Conservation (phyloP, 148 eudicot species). For the Beta vulgaris region DNA sequence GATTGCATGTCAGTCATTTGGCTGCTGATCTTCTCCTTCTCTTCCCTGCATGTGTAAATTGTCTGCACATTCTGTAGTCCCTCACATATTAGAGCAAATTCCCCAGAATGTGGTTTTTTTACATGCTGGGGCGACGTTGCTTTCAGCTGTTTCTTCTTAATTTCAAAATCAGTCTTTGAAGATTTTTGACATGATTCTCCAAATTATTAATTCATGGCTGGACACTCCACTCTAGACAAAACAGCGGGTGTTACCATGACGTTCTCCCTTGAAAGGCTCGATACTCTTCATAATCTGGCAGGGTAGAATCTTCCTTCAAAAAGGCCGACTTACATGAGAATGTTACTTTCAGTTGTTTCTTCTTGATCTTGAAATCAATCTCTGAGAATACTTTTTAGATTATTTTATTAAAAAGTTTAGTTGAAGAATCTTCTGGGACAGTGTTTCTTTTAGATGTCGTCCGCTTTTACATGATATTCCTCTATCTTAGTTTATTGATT, state of each 20-base stretch:
- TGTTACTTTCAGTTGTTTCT: background rate
- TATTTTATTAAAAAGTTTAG: background rate
- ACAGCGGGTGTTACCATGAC: background rate
- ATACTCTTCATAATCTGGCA: background rate
- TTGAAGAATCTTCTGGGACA: background rate
- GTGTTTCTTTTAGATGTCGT: background rate
- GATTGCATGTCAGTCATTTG: background rate
- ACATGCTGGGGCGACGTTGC: too few species aligned
- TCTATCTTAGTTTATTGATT: background rate
- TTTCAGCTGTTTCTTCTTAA: background rate
- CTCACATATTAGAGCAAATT: background rate
- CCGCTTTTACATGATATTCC: background rate
- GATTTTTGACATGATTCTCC: background rate
- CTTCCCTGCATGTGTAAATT: background rate
- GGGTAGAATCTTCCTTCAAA: background rate
- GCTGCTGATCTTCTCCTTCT: background rate
- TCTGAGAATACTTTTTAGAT: too few species aligned
- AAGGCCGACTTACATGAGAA: background rate
- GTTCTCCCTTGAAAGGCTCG: background rate
- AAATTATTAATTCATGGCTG: background rate
- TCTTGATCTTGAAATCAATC: background rate
- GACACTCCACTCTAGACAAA: background rate
- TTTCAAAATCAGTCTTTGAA: background rate
- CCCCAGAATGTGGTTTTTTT: background rate
- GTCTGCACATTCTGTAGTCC: background rate